Evolutionary conservation across 192 early-diverging fungal genomes (phyloP).

Genomic region (Entomortierella parvispora): DNA sequence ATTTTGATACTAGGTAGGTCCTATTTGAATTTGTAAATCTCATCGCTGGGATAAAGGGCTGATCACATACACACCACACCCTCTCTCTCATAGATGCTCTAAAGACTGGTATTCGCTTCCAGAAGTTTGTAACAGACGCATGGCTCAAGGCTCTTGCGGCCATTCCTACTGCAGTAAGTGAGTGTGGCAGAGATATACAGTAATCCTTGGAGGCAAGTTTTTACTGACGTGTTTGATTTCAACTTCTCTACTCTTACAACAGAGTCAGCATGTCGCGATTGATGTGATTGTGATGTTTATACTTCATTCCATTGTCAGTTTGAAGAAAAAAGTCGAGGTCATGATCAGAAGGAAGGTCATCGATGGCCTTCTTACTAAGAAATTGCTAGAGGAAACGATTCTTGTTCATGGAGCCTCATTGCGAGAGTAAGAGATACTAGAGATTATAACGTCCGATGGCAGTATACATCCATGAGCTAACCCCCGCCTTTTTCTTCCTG

Average conservation of each 20-base stretch:
- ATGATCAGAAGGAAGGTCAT: constrained; percentile 64
- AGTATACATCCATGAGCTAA: not conserved
- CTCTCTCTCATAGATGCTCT: constrained; percentile 68
- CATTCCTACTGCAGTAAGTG: constrained; percentile 56
- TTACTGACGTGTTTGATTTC: not conserved
- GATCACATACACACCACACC: constrained; percentile 5
- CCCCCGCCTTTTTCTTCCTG: not conserved
- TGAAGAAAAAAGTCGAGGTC: constrained; percentile 64
- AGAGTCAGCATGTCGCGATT: constrained; percentile 60
- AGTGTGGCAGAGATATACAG: too few species aligned
- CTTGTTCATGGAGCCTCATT: constrained; percentile 56
- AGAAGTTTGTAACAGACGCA: constrained; percentile 74
- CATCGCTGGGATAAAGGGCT: not conserved
- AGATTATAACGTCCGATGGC: not conserved
- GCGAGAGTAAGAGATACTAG: constrained; percentile 46
- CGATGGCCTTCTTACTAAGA: constrained; percentile 49
- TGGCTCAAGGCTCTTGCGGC: constrained; percentile 74
- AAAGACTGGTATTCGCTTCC: constrained; percentile 69
- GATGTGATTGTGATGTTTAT: constrained; percentile 64
- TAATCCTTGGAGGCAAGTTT: not conserved
- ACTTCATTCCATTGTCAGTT: constrained; percentile 58
- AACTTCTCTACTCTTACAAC: not conserved
- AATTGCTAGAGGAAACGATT: constrained; percentile 61
- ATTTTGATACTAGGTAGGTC: constrained; percentile 59
- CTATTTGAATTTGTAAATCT: not conserved